Conservation (phyloP, 257 asterid species). For the Fraxinus excelsior region DNA sequence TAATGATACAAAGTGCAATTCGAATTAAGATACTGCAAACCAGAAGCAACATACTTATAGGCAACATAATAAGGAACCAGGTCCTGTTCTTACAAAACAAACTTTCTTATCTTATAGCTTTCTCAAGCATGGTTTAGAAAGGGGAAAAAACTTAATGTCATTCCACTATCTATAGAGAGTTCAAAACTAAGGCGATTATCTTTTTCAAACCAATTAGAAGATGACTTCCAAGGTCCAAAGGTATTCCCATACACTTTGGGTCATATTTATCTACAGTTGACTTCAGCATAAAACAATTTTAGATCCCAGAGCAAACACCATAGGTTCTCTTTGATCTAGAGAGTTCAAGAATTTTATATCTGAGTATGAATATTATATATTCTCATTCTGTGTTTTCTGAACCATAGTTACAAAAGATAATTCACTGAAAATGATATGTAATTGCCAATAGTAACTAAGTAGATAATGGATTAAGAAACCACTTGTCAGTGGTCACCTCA, state of each 20-base stretch:
- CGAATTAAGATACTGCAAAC: slow-evolving; percentile 79
- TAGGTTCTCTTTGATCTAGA: background rate
- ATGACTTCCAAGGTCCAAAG: background rate
- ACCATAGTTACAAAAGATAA: background rate
- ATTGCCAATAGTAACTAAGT: slow-evolving; percentile 13
- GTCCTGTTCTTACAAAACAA: slow-evolving; percentile 4
- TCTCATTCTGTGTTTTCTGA: background rate
- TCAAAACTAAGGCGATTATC: background rate
- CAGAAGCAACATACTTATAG: slow-evolving; percentile 17
- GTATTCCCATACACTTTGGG: background rate
- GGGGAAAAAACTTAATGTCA: background rate
- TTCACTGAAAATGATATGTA: background rate
- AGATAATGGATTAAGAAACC: slow-evolving; percentile 25
- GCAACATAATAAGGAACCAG: slow-evolving; percentile 6
- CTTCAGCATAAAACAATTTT: slow-evolving; percentile 3
- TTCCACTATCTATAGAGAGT: background rate
- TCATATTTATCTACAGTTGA: background rate
- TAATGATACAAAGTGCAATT: slow-evolving; percentile 63
- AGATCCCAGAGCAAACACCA: slow-evolving; percentile 6
- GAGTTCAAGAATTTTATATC: slow-evolving; percentile 4
- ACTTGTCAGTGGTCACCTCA: slow-evolving; percentile 64
- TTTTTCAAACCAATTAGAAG: background rate
- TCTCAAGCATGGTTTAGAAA: slow-evolving; percentile 7
- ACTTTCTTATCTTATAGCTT: slow-evolving; percentile 1
- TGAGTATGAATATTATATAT: background rate